These are phyloP conservation scores for Drechslerella dactyloides DNA, from an alignment of 2,329 filamentous ascomycete species.

Conservation along the genomic window DNA sequence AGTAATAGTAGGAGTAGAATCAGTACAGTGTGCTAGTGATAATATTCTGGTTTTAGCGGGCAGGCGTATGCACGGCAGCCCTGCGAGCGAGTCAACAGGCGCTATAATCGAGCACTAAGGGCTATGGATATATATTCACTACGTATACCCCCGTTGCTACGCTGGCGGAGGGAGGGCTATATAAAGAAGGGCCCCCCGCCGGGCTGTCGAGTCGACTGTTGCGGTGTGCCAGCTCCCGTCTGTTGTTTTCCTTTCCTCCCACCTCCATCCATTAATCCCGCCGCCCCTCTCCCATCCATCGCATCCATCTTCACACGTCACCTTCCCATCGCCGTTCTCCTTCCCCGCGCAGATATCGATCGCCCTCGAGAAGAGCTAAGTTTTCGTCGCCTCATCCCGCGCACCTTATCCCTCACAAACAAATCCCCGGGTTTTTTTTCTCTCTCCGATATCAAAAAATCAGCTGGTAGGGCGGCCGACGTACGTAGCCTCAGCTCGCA, in stretches of 20 bases:
- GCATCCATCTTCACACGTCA: neutral
- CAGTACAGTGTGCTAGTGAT: neutral
- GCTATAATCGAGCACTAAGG: too few relatives aligned
- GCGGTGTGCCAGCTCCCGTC: too few relatives aligned
- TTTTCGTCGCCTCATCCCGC: neutral
- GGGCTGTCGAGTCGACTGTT: neutral
- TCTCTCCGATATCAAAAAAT: neutral
- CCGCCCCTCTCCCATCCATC: too few relatives aligned
- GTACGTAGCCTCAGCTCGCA: conserved; percentile 1
- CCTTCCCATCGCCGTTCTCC: neutral
- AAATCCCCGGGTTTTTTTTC: neutral
- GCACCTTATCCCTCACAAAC: neutral
- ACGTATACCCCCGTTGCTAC: neutral
- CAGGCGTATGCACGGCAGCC: too few relatives aligned
- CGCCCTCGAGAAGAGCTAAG: neutral
- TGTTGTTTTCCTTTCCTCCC: too few relatives aligned
- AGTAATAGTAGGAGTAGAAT: neutral
- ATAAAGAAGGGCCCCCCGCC: neutral
- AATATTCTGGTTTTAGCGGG: too few relatives aligned
- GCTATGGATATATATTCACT: too few relatives aligned
- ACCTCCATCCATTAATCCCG: too few relatives aligned
- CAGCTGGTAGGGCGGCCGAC: neutral
- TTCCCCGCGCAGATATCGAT: neutral
- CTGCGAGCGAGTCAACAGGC: neutral
- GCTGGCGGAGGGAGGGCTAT: neutral